Conservation (phyloP, 345 rosid species). For the Diplotaxis tenuifolia region DNA sequence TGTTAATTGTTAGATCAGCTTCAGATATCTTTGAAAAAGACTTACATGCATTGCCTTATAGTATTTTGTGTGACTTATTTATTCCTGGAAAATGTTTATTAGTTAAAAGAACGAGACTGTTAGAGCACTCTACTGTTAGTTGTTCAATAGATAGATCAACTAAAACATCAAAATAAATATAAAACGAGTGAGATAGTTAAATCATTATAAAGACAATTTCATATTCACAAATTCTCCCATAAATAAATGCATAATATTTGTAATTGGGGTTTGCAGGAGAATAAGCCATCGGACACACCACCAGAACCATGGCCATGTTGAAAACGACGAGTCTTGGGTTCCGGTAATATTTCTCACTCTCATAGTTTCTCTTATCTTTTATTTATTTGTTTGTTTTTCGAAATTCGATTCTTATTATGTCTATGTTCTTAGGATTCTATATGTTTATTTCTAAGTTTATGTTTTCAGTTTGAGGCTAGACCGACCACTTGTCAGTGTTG, state of each 20-base stretch:
- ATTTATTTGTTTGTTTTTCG: background rate
- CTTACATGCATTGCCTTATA: background rate
- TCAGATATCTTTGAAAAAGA: background rate
- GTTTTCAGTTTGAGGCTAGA: background rate
- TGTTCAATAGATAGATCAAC: no score
- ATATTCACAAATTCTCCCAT: background rate
- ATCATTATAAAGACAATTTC: background rate
- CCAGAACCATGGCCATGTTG: constrained; percentile 86
- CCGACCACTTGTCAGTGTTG: background rate
- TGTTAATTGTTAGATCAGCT: constrained; percentile 5
- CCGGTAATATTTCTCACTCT: constrained; percentile 45
- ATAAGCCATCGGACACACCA: constrained; percentile 88
- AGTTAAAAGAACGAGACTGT: background rate
- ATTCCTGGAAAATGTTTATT: background rate
- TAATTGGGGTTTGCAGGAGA: constrained; percentile 49
- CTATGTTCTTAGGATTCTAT: background rate
- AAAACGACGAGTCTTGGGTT: constrained; percentile 84
- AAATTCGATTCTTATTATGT: background rate
- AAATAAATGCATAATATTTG: background rate
- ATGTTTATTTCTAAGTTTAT: background rate
- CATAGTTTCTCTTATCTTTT: background rate
- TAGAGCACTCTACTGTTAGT: background rate
- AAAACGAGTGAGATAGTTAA: background rate
- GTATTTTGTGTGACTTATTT: constrained; percentile 9
- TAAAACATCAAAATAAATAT: no score